phyloP scores from a whole-genome alignment of 2,329 filamentous ascomycete genomes.

The Eutypella sp. region DNA sequence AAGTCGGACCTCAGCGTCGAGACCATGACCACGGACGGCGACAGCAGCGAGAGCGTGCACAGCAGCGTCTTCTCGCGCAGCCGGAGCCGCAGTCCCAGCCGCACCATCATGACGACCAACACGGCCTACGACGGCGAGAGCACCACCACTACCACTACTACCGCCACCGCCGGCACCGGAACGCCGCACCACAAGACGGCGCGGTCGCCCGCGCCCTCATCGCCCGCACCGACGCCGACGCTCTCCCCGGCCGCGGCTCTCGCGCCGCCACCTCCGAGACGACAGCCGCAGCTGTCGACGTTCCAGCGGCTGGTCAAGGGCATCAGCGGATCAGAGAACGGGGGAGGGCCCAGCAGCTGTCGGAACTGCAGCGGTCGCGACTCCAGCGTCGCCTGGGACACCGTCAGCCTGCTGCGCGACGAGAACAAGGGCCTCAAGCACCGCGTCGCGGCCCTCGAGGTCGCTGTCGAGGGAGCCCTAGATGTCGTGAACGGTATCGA shows the following conservation, averaged over 20 bases:
- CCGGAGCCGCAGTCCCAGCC: slow-evolving; percentile 55
- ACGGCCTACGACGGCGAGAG: slow-evolving; percentile 11
- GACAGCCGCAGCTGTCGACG: slow-evolving; percentile 34
- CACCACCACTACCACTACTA: neutral
- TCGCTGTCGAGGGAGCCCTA: slow-evolving; percentile 55
- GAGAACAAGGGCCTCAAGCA: slow-evolving; percentile 60
- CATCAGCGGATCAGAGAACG: slow-evolving; percentile 34
- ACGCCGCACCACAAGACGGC: neutral
- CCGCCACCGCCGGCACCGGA: neutral
- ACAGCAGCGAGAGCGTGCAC: slow-evolving; percentile 44
- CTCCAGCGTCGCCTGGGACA: slow-evolving; percentile 59
- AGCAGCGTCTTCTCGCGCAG: slow-evolving; percentile 60
- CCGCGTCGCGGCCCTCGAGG: slow-evolving; percentile 54
- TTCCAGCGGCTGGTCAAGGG: slow-evolving; percentile 46
- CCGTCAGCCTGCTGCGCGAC: slow-evolving; percentile 54
- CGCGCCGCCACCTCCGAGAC: slow-evolving; percentile 21
- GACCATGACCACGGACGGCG: slow-evolving; percentile 39
- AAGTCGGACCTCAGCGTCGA: slow-evolving; percentile 40
- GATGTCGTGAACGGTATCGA: slow-evolving; percentile 54
- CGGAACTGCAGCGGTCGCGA: slow-evolving; percentile 55
- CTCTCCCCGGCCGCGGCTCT: slow-evolving; percentile 4
- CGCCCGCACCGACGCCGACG: slow-evolving; percentile 5
- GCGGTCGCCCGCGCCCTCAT: slow-evolving; percentile 4
- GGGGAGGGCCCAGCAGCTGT: slow-evolving; percentile 32
- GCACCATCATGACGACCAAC: slow-evolving; percentile 39